phyloP scores from a whole-genome alignment of 75 land plant species.

The Cupressus sempervirens region DNA sequence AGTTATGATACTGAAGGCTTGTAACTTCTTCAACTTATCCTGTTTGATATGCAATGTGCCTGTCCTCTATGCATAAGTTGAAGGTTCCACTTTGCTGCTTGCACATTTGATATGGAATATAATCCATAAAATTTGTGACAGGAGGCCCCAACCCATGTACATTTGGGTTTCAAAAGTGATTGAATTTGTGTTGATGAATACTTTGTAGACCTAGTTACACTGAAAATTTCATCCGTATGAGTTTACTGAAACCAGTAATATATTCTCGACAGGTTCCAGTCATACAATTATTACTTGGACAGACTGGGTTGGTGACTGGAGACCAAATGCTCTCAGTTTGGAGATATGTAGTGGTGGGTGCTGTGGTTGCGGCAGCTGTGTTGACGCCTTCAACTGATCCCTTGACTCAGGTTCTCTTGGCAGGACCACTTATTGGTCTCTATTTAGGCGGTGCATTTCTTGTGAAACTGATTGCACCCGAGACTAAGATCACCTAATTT shows the following conservation, averaged over 20 bases:
- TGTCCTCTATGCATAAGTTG: not conserved
- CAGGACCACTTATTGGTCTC: slow-evolving; percentile 89
- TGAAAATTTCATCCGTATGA: not conserved
- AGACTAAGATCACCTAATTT: slow-evolving; percentile 7
- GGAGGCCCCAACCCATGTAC: not conserved
- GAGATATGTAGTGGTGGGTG: slow-evolving; percentile 99
- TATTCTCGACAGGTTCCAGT: slow-evolving; percentile 81
- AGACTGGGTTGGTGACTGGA: slow-evolving; percentile 74
- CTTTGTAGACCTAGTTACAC: not conserved
- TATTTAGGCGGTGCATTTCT: slow-evolving; percentile 91
- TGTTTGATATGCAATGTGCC: not conserved
- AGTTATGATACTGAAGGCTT: not conserved
- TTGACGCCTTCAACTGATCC: slow-evolving; percentile 99
- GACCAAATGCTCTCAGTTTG: slow-evolving; percentile 99
- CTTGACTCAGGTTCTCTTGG: slow-evolving; percentile 86
- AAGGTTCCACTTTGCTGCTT: not conserved
- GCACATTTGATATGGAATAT: not conserved
- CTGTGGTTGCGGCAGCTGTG: slow-evolving; percentile 93
- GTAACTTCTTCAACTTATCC: not conserved
- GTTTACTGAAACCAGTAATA: not conserved
- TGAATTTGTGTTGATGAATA: not conserved
- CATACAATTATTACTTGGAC: slow-evolving; percentile 88
- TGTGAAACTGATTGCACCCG: slow-evolving; percentile 53
- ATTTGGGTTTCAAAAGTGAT: not conserved
- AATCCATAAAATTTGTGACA: not conserved